These are phyloP conservation scores for Erigeron philadelphicus DNA, from an alignment of 140 eudicot genomes.

Conservation along the genomic window DNA sequence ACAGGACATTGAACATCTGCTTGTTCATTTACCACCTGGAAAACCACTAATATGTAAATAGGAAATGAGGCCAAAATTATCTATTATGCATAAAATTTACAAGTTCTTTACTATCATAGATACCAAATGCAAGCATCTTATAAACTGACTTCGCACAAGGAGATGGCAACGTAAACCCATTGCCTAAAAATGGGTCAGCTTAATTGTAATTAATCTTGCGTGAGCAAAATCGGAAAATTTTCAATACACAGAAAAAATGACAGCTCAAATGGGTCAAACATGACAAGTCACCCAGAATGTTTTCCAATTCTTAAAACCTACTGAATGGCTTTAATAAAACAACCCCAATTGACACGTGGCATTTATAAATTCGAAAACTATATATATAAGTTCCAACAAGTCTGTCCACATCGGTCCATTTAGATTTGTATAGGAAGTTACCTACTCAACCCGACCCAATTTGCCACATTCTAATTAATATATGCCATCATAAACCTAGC, in stretches of 20 bases:
- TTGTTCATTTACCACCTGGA: conserved; percentile 89
- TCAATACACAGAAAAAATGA: not conserved
- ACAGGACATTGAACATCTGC: conserved; percentile 80
- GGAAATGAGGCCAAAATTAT: not conserved
- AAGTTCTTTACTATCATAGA: not conserved
- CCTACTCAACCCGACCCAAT: not conserved
- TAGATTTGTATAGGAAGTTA: not conserved
- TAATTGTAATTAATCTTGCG: not conserved
- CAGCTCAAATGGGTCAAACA: not conserved
- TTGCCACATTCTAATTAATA: not conserved
- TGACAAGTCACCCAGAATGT: not conserved
- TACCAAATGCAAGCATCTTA: not conserved
- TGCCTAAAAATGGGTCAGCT: not conserved
- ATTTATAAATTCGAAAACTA: not conserved
- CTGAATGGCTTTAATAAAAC: not conserved
- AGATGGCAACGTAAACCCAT: not conserved
- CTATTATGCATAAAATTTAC: not conserved
- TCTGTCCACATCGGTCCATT: not conserved
- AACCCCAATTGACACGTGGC: not conserved
- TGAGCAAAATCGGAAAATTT: not conserved
- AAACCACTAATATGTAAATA: conserved; percentile 13
- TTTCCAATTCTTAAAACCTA: not conserved
- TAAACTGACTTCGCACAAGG: not conserved
- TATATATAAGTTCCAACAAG: not conserved
- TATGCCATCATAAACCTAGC: conserved; percentile 2